Percentiles rank a stretch among this genome's conserved stretches.
These are phyloP conservation scores for Solanum clarkiae DNA, from an alignment of 257 asterid species.

Conservation along the genomic window DNA sequence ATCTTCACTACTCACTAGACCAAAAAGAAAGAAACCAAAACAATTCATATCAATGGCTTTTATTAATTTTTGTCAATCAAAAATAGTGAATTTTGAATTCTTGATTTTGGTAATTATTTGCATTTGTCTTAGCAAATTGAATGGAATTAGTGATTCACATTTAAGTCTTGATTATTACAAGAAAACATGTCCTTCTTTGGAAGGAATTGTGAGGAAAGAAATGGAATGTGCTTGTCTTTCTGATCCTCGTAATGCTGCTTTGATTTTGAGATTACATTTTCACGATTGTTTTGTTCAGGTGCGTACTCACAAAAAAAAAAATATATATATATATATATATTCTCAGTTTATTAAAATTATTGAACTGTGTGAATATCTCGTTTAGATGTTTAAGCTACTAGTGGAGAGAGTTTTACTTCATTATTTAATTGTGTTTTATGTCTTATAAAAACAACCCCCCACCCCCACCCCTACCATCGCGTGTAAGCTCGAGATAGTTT, in stretches of 20 bases:
- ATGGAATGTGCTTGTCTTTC: conserved; percentile 86
- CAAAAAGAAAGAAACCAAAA: background rate
- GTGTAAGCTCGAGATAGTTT: background rate
- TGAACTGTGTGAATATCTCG: background rate
- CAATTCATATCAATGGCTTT: conserved; percentile 18
- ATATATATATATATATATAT: background rate
- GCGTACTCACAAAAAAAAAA: background rate
- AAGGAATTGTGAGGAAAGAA: conserved; percentile 56
- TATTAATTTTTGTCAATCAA: conserved; percentile 5
- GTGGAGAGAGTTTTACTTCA: background rate
- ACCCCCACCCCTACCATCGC: background rate
- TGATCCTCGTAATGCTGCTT: conserved; percentile 86
- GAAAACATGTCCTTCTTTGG: conserved; percentile 49
- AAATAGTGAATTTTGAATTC: conserved; percentile 19
- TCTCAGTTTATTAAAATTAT: background rate
- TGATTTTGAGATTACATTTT: conserved; percentile 62
- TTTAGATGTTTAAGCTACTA: background rate
- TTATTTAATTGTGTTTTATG: background rate
- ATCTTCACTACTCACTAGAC: background rate
- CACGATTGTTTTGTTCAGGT: conserved; percentile 94
- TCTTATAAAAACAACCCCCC: background rate
- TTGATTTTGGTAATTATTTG: conserved; percentile 10
- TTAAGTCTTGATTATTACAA: conserved; percentile 64
- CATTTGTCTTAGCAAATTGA: conserved; percentile 3
- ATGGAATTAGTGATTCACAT: conserved; percentile 44